Evolutionary conservation across 1,139 yeast genomes (phyloP), one percentile per base, ranked within the genome.

Genomic region (Candida albicans): DNA sequence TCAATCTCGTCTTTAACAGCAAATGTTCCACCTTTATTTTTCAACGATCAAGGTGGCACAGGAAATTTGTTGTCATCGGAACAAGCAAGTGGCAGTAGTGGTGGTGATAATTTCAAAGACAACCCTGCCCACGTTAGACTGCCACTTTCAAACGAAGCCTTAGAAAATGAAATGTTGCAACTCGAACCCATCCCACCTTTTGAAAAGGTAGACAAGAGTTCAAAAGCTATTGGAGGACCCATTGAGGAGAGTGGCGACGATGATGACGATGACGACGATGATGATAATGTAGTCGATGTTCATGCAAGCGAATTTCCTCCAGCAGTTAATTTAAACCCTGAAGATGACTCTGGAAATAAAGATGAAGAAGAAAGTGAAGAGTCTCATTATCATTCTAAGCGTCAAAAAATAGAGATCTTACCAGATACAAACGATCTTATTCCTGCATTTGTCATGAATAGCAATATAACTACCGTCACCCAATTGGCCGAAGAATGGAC

Each of bases 81-180:
- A 12, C 68, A 61, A 43, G 70, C 75, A 3, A 58, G 75, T 33
- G 25, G 39, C 25, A n/a, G 33, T 18, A n/a, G 10, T 18, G 35
- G 13, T 8, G 29, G 26, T 18, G 35, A 9, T 33, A 25, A 4
- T 10, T 18, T 18, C 22, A 18, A 18, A 18, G 22, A 18, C 5
- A 18, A 18, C 5, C 22, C 22, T 18, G 22, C 5, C 22, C 22
- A 18, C 22, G 22, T 18, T 5, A 18, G 22, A 18, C 22, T 18
- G 22, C 22, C 22, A 18, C 22, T 18, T 18, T 18, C 22, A 18
- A 18, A 18, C 22, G 22, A 18, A 18, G 22, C 22, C 22, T 18
- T 18, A 18, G 22, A 18, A 18, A 18, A 18, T 5, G 22, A 18
- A 18, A 18, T 18, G 22, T 18, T 18, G 22, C 22, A 18, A 18